These are phyloP conservation scores for Aspergillus hortae DNA, from an alignment of 2,329 filamentous ascomycete genomes.

Conservation along the genomic window DNA sequence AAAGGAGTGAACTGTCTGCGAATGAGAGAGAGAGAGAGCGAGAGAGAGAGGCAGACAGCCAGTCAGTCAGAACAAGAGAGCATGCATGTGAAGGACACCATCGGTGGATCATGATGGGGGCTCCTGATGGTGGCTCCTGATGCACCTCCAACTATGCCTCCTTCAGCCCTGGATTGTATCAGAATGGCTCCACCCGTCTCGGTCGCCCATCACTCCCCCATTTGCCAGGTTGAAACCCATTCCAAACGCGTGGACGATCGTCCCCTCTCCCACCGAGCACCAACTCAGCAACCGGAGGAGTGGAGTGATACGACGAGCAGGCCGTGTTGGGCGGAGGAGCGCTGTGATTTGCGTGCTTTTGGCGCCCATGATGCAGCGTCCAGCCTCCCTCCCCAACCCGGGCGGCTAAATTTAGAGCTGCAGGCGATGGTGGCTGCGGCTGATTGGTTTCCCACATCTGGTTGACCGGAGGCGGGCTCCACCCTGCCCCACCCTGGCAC, in stretches of 20 bases:
- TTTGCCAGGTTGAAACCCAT: not conserved
- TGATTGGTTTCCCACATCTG: constrained; percentile 21
- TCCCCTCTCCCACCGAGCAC: not conserved
- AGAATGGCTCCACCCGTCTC: constrained; percentile 6
- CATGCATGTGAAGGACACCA: not conserved
- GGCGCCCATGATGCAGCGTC: constrained; percentile 30
- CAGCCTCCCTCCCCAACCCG: constrained; percentile 20
- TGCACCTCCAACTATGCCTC: constrained; percentile 7
- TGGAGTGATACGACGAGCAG: constrained; percentile 1
- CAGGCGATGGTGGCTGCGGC: constrained; percentile 15
- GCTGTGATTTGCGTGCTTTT: constrained; percentile 30
- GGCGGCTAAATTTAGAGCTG: constrained; percentile 40
- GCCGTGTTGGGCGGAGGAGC: constrained; percentile 15
- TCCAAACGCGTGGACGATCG: not conserved
- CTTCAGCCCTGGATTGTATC: constrained; percentile 12
- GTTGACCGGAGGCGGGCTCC: constrained; percentile 8
- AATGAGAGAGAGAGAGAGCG: not conserved
- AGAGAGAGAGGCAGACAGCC: not conserved
- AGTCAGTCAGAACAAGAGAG: not conserved
- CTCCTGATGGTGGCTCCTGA: constrained; percentile 8
- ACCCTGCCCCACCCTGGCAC: constrained; percentile 1
- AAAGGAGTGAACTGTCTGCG: too few species aligned
- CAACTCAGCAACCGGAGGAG: too few species aligned
- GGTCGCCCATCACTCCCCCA: constrained; percentile 4
- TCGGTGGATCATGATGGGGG: constrained; percentile 8